Base-by-base conservation (phyloP, 805 yeast species). In the Yarrowia bubula region DNA sequence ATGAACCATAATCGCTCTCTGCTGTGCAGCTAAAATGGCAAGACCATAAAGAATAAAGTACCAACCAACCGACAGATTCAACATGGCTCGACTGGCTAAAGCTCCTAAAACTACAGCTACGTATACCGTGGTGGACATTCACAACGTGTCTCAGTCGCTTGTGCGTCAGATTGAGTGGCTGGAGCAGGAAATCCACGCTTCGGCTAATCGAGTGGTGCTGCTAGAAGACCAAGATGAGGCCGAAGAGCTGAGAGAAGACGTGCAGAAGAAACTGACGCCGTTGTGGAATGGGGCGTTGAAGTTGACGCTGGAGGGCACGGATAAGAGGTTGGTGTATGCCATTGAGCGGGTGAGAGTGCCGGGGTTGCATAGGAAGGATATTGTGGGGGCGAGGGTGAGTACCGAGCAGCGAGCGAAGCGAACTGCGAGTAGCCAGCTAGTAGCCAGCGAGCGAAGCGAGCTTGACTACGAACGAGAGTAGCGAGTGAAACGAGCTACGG, bases 161-260 rank as follows among this genome's bases (percentile, higher is more conserved):
- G 72, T 70, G 64, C 71, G 70, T 65, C 75, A 73, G 67, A 69
- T 75, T 10, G 68, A 69, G n/a, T 28, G 37, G 35, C 32, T 68
- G 14, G 63, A 46, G 15, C 53, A 41, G 14, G 60, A 55, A 32
- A 53, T 46, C 17, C 63, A 66, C 22, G 65, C 51, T 8, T 33
- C 67, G 4, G 35, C 65, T 11, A 57, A 55, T 17, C 57, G 66
- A 22, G 42, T 60, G 28, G 42, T 50, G 32, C 37, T 22, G n/a
- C 65, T 35, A 14, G 65, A 41, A 28, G 53, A 46, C n/a, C 38
- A 39, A 22, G 22, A n/a, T 39, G 44, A 64, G 35, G 41, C 31
- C 7, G 58, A 32, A 9, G 58, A 51, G 9, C 10, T 28, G 22
- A 14, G 60, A 6, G 60, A 46, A 11, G 61, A 55, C 47, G 46